A percentile compares a stretch with the other conserved stretches of the same genome.
These are phyloP conservation scores for Chrysanthemum seticuspe DNA, from an alignment of 129 eudicot genomes.

Conservation along the genomic window DNA sequence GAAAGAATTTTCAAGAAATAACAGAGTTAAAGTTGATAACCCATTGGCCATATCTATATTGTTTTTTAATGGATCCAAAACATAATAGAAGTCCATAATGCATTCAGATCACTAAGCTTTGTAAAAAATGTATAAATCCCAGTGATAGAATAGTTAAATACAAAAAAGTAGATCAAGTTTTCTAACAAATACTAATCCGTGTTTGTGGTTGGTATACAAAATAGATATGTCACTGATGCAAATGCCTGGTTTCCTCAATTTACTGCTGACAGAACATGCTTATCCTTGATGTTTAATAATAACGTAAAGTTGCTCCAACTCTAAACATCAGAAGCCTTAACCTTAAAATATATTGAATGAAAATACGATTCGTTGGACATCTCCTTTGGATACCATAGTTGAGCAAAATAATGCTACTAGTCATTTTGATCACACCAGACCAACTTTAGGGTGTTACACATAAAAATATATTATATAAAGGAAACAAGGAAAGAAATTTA, in stretches of 20 bases:
- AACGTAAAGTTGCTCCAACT: not conserved
- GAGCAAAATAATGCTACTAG: not conserved
- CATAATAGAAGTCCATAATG: not conserved
- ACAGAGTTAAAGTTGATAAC: not conserved
- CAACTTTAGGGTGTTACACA: too few relatives aligned
- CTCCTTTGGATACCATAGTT: not conserved
- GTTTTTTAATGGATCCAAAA: not conserved
- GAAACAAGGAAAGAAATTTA: not conserved
- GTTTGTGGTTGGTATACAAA: not conserved
- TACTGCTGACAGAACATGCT: conserved; percentile 2
- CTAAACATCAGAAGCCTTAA: not conserved
- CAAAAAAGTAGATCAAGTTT: not conserved
- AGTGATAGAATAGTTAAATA: too few relatives aligned
- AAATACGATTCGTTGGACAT: not conserved
- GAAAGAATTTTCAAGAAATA: conserved; percentile 3
- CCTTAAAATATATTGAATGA: not conserved
- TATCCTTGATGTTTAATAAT: conserved; percentile 1
- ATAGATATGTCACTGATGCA: not conserved
- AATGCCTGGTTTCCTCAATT: conserved; percentile 2
- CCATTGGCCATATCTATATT: not conserved
- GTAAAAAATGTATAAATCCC: too few relatives aligned
- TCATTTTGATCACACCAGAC: too few relatives aligned
- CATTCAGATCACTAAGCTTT: too few relatives aligned
- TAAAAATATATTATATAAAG: too few relatives aligned
- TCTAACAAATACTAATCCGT: conserved; percentile 3